phyloP scores from a whole-genome alignment of 116 monocot species.

The Papilionanthe hybrid region DNA sequence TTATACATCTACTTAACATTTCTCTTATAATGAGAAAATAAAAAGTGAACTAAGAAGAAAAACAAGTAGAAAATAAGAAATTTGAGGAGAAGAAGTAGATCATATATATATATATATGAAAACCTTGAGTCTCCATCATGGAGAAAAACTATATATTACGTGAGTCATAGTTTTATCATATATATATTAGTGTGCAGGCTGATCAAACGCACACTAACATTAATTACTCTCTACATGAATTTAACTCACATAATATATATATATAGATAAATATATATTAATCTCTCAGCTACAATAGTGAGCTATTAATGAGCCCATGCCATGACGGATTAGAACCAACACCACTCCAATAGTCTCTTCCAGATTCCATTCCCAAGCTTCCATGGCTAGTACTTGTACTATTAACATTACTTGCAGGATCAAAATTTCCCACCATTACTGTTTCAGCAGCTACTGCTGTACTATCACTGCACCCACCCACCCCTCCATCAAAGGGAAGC shows the following conservation, averaged over 20 bases:
- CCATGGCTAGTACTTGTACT: conserved; percentile 17
- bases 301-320: conserved; percentile 39
- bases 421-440: neutral
- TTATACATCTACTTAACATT: too few relatives aligned
- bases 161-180: neutral
- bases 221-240: neutral
- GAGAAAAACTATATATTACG: too few relatives aligned
- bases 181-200: neutral
- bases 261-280: neutral
- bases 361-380: conserved; percentile 23
- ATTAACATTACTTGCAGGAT: neutral
- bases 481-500: neutral
- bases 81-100: too few relatives aligned
- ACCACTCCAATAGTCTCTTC: conserved; percentile 23
- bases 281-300: conserved; percentile 13
- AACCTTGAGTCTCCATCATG: too few relatives aligned
- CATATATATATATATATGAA: too few relatives aligned
- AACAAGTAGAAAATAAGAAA: too few relatives aligned
- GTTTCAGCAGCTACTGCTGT: neutral
- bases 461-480: neutral
- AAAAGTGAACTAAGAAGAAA: too few relatives aligned
- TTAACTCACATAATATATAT: neutral
- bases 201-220: neutral
- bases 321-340: conserved; percentile 14
- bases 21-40: too few relatives aligned